Conservation (phyloP, 179 eudicot genomes). For the Spinacia oleracea region DNA sequence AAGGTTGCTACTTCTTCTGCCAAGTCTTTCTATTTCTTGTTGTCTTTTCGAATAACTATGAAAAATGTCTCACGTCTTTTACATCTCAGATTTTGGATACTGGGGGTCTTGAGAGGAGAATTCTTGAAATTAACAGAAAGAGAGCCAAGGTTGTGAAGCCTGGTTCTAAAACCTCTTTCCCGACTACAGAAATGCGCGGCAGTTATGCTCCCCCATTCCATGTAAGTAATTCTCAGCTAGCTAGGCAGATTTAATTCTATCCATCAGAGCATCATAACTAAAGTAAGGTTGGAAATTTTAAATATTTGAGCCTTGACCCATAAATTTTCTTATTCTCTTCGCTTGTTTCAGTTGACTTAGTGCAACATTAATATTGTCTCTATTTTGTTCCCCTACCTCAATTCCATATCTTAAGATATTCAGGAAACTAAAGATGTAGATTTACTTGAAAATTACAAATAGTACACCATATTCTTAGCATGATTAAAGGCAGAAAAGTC, state of each 20-base stretch:
- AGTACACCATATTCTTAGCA: not conserved
- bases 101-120: constrained; percentile 83
- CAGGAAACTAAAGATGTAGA: not conserved
- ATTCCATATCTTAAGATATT: not conserved
- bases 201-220: constrained; percentile 94
- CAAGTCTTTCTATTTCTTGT: not conserved
- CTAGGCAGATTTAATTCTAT: not conserved
- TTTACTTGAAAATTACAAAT: not conserved
- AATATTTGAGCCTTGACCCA: not conserved
- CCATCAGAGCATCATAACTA: not conserved
- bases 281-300: not conserved
- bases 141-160: constrained; percentile 91
- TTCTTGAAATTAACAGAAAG: constrained; percentile 86
- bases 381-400: not conserved
- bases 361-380: not conserved
- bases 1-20: constrained; percentile 43
- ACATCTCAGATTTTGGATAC: constrained; percentile 57
- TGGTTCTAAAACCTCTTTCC: constrained; percentile 92
- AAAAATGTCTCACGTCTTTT: constrained; percentile 7
- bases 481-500: not conserved
- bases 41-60: not conserved
- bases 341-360: not conserved
- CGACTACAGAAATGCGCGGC: constrained; percentile 90
- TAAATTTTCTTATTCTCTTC: not conserved
- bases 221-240: constrained; percentile 45